A percentile compares a stretch with the other conserved stretches of the same genome.
Conservation (phyloP, 2,329 filamentous ascomycete genomes). For the Alternaria alternata region DNA sequence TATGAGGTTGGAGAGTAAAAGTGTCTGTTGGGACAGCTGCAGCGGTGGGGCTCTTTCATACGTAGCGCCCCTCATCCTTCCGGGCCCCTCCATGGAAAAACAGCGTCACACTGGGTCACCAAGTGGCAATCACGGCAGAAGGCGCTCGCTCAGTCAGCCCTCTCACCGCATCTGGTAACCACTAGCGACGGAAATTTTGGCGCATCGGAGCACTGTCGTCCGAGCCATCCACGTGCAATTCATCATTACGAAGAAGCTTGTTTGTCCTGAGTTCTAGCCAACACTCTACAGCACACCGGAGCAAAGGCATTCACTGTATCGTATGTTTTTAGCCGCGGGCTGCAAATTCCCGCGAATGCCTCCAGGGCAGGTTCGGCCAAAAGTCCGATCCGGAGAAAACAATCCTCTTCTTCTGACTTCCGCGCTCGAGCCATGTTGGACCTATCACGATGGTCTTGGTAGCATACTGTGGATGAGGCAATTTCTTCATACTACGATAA, state of each 20-base stretch:
- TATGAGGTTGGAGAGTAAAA: slow-evolving; percentile 25
- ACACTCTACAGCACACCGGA: not conserved
- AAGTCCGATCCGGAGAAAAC: not conserved
- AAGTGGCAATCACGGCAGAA: slow-evolving; percentile 33
- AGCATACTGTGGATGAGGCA: not conserved
- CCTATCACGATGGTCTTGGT: not conserved
- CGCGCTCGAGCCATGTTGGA: not conserved
- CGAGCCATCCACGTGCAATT: slow-evolving; percentile 20
- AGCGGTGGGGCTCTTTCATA: slow-evolving; percentile 30
- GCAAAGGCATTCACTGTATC: not conserved
- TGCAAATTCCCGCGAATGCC: not conserved
- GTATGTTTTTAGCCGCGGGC: not conserved
- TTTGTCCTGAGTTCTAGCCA: not conserved
- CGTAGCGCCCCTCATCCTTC: slow-evolving; percentile 22
- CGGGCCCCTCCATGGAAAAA: slow-evolving; percentile 38
- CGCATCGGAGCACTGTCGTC: slow-evolving; percentile 29
- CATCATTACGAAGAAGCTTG: not conserved
- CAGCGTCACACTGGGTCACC: slow-evolving; percentile 50
- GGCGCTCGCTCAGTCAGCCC: not conserved
- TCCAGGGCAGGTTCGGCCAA: not conserved
- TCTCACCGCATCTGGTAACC: slow-evolving; percentile 3
- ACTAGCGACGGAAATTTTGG: slow-evolving; percentile 12
- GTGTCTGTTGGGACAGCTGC: slow-evolving; percentile 19
- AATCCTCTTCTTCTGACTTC: not conserved
- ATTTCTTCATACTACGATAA: not conserved